Percentiles rank a stretch among this genome's conserved stretches.
Conservation (phyloP, 306 rosid species). For the Arachis stenosperma region DNA sequence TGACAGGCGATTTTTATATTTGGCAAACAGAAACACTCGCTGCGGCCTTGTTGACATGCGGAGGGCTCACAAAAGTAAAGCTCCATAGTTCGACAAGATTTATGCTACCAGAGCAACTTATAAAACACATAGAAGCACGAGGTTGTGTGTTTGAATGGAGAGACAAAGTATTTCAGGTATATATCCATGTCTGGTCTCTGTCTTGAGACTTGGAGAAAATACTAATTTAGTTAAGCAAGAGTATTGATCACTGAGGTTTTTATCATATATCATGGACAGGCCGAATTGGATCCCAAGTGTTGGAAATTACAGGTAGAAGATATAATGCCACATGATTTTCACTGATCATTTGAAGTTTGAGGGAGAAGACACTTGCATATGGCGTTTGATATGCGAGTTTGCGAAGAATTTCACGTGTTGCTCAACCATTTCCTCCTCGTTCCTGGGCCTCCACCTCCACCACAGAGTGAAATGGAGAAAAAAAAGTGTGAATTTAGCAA, state of each 20-base stretch:
- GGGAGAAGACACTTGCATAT: constrained; percentile 5
- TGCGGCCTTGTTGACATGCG: constrained; percentile 59
- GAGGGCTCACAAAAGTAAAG: constrained; percentile 82
- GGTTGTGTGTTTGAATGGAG: constrained; percentile 93
- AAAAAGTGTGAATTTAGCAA: not conserved
- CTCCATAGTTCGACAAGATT: too few species aligned
- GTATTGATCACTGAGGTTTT: constrained; percentile 10
- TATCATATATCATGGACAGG: constrained; percentile 56
- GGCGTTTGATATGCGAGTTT: constrained; percentile 14
- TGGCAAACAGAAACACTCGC: too few species aligned
- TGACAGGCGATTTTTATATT: too few species aligned
- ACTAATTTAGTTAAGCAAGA: not conserved
- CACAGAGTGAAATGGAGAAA: not conserved
- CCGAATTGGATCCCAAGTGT: constrained; percentile 86
- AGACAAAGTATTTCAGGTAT: constrained; percentile 81
- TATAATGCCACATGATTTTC: constrained; percentile 47
- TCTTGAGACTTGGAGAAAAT: not conserved
- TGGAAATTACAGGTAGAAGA: constrained; percentile 88
- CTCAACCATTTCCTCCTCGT: not conserved
- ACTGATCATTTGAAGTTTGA: constrained; percentile 15
- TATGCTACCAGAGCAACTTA: constrained; percentile 60
- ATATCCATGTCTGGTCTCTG: not conserved
- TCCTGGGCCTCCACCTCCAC: not conserved
- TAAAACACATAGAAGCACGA: constrained; percentile 76
- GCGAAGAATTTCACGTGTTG: constrained; percentile 17